phyloP scores from a whole-genome alignment of 2,329 filamentous ascomycete genomes.

The Talaromyces funiculosus region DNA sequence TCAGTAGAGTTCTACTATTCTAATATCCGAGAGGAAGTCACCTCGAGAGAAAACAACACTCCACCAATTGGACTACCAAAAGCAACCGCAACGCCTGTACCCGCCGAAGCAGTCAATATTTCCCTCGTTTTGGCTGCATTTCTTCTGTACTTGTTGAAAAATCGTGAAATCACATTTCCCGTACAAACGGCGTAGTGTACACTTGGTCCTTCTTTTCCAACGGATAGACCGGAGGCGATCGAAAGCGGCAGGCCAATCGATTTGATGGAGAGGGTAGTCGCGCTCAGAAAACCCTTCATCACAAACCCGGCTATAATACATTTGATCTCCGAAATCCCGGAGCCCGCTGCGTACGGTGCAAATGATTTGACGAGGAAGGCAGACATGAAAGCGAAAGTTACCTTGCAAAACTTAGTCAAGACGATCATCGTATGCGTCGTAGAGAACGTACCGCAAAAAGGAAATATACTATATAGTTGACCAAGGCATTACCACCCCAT shows the following conservation, averaged over 20 bases:
- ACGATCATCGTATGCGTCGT: background rate
- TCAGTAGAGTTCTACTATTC: background rate
- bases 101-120: slow-evolving; percentile 89
- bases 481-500: slow-evolving; percentile 72
- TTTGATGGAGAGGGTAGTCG: slow-evolving; percentile 90
- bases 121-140: slow-evolving; percentile 94
- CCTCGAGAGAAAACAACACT: slow-evolving; percentile 88
- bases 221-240: slow-evolving; percentile 87
- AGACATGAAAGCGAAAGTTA: slow-evolving; percentile 73
- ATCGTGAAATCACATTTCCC: slow-evolving; percentile 87
- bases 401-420: slow-evolving; percentile 38
- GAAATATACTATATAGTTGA: slow-evolving; percentile 87
- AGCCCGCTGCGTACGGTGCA: slow-evolving; percentile 92
- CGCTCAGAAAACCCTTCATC: slow-evolving; percentile 95
- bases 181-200: slow-evolving; percentile 99
- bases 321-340: slow-evolving; percentile 97
- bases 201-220: slow-evolving; percentile 95
- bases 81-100: slow-evolving; percentile 89
- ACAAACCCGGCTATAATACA: slow-evolving; percentile 98
- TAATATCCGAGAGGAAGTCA: slow-evolving; percentile 18
- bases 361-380: slow-evolving; percentile 83
- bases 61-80: slow-evolving; percentile 97
- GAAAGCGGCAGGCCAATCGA: slow-evolving; percentile 83
- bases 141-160: slow-evolving; percentile 86
- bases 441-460: slow-evolving; percentile 59